phyloP scores from a whole-genome alignment of 768 basidiomycete genomes.

The Trametes sanguinea region DNA sequence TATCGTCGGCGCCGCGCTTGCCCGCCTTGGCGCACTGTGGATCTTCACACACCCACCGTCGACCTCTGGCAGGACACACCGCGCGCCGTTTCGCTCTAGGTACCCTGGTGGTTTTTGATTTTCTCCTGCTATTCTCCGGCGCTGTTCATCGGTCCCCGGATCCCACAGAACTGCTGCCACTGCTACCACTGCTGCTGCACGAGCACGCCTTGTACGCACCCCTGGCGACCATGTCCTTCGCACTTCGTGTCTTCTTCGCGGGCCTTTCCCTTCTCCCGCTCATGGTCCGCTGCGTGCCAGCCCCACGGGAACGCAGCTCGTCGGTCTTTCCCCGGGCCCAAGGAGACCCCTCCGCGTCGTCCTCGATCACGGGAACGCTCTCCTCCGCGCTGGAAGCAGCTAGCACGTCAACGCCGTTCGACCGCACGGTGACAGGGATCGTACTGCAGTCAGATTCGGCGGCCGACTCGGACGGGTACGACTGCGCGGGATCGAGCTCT shows the following conservation, averaged over 20 bases:
- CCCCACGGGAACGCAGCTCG: constrained; percentile 7
- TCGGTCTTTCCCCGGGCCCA: constrained; percentile 6
- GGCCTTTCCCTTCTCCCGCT: constrained; percentile 21
- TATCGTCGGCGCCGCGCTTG: not conserved
- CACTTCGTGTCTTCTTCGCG: constrained; percentile 4
- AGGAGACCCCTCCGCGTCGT: not conserved
- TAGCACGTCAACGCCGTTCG: not conserved
- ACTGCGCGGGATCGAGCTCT: not conserved
- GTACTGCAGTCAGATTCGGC: not conserved
- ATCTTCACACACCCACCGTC: not conserved
- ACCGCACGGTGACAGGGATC: not conserved
- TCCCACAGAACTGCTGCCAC: not conserved
- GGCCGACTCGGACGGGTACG: too few species aligned
- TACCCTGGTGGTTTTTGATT: constrained; percentile 19
- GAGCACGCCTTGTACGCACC: not conserved
- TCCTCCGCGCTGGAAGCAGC: not conserved
- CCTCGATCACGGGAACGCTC: constrained; percentile 8
- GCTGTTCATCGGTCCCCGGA: not conserved
- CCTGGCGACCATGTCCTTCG: not conserved
- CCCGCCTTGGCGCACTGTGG: not conserved
- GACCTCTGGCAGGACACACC: constrained; percentile 5
- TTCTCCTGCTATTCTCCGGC: constrained; percentile 7
- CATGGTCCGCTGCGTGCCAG: constrained; percentile 15
- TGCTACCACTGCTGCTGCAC: not conserved
- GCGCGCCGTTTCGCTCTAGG: not conserved